phyloP scores from a whole-genome alignment of 179 eudicot species.

The Beta lomatogona region DNA sequence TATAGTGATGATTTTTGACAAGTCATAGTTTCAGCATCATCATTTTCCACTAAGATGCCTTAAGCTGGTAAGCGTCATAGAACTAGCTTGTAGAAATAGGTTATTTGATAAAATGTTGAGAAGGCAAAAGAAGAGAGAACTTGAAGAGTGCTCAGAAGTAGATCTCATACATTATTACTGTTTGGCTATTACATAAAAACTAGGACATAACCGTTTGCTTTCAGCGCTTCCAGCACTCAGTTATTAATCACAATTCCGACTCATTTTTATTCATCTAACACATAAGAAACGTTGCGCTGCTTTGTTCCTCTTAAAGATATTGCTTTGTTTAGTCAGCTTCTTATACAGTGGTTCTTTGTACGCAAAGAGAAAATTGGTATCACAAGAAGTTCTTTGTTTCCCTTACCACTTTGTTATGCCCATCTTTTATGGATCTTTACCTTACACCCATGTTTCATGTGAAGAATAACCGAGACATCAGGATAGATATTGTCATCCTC shows the following conservation, averaged over 20 bases:
- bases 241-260: background rate
- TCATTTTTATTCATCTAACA: too few relatives aligned
- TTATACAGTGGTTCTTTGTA: too few relatives aligned
- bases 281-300: too few relatives aligned
- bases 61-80: background rate
- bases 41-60: background rate
- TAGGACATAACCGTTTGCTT: background rate
- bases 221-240: background rate
- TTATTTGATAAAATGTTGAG: background rate
- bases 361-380: too few relatives aligned
- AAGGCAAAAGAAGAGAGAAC: background rate
- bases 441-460: slow-evolving; percentile 23
- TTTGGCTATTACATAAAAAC: background rate
- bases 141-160: background rate
- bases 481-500: slow-evolving; percentile 14
- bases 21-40: background rate
- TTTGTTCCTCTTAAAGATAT: too few relatives aligned
- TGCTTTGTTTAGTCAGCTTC: too few relatives aligned
- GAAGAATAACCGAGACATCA: slow-evolving; percentile 3
- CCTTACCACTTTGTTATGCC: too few relatives aligned
- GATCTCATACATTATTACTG: background rate
- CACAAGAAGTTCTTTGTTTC: too few relatives aligned
- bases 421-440: background rate
- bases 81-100: background rate
- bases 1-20: background rate